Conservation (phyloP, 495 filamentous ascomycete genomes). For the Penicillium crystallinum region DNA sequence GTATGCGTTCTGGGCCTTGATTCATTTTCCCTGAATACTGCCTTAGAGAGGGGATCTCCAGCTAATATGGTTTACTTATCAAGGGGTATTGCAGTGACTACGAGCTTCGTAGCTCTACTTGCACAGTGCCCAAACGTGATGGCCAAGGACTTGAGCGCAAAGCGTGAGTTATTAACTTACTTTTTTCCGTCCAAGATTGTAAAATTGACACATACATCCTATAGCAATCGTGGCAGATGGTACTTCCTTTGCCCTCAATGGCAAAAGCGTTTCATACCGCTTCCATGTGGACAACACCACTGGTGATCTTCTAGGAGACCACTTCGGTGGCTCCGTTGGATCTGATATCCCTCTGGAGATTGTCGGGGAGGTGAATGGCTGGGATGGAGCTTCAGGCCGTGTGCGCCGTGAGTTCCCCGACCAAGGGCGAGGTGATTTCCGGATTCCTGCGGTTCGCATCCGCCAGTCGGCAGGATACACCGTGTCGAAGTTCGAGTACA, state of each 20-base stretch:
- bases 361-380: slow-evolving; percentile 37
- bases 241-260: slow-evolving; percentile 45
- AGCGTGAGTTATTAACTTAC: neutral
- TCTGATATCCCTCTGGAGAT: slow-evolving; percentile 38
- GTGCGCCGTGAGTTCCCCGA: slow-evolving; percentile 52
- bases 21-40: neutral
- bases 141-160: neutral
- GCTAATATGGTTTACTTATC: slow-evolving; percentile 7
- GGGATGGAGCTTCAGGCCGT: slow-evolving; percentile 41
- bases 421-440: slow-evolving; percentile 50
- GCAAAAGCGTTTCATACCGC: slow-evolving; percentile 45
- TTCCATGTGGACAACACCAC: slow-evolving; percentile 50
- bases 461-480: slow-evolving; percentile 46
- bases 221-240: slow-evolving; percentile 41
- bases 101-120: slow-evolving; percentile 4
- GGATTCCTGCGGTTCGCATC: slow-evolving; percentile 49
- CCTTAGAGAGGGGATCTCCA: neutral
- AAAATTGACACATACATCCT: neutral
- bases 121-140: neutral
- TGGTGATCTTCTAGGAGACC: slow-evolving; percentile 46
- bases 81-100: neutral
- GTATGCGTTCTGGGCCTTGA: neutral
- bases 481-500: slow-evolving; percentile 45
- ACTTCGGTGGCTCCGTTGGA: slow-evolving; percentile 40
- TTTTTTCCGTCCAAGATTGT: neutral